These are phyloP conservation scores for Fonsecaea pugnacius DNA, from an alignment of 2,329 filamentous ascomycete genomes.

Conservation along the genomic window DNA sequence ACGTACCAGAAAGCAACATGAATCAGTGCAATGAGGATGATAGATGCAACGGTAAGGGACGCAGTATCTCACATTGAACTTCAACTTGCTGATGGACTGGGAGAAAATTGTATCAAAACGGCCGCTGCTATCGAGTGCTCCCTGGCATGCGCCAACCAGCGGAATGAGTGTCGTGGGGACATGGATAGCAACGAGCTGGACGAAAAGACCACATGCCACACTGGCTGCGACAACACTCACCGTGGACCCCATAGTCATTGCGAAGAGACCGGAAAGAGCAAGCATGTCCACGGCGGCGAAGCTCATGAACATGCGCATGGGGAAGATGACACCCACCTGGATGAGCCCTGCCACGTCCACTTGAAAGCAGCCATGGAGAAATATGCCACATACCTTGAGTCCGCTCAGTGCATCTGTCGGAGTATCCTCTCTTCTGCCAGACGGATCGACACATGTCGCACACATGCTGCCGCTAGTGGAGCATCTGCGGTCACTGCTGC, in stretches of 20 bases:
- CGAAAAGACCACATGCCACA: constrained; percentile 4
- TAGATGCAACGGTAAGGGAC: constrained; percentile 22
- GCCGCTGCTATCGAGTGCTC: constrained; percentile 25
- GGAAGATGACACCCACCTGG: constrained; percentile 30
- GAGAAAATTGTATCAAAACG: constrained; percentile 27
- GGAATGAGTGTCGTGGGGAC: constrained; percentile 3
- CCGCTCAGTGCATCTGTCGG: constrained; percentile 39
- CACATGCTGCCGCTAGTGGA: constrained; percentile 1
- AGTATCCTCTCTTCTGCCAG: constrained; percentile 32
- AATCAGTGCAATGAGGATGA: constrained; percentile 23
- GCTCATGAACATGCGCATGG: constrained; percentile 33
- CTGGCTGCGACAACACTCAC: neutral
- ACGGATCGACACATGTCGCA: constrained; percentile 13
- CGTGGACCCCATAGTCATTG: neutral
- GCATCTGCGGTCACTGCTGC: constrained; percentile 6
- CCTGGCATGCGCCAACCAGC: constrained; percentile 11
- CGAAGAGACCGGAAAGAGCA: neutral
- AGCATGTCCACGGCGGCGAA: constrained; percentile 3
- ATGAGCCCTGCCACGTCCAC: constrained; percentile 35
- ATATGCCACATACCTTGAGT: constrained; percentile 39
- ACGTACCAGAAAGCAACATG: constrained; percentile 1
- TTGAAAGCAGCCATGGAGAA: constrained; percentile 37
- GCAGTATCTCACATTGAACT: neutral
- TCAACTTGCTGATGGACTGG: constrained; percentile 13
- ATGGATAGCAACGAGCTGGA: neutral